These are phyloP conservation scores for Fraxinus cuspidata DNA, from an alignment of 257 asterid species.

Conservation along the genomic window DNA sequence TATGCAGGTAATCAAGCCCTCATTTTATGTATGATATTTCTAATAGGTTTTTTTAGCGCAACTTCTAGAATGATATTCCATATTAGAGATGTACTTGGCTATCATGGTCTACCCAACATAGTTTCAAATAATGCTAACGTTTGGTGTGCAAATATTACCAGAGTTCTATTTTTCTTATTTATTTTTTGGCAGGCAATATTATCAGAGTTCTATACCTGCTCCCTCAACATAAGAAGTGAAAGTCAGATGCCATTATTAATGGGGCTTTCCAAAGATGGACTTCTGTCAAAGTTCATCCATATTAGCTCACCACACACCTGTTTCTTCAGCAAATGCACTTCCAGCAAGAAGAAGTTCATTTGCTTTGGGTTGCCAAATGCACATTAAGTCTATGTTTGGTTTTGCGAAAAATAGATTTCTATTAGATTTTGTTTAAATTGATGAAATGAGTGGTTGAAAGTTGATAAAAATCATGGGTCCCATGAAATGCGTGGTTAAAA, in stretches of 20 bases:
- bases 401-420: no score
- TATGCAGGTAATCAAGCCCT: neutral
- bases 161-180: neutral
- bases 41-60: neutral
- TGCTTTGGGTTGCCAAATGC: neutral
- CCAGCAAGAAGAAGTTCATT: neutral
- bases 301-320: neutral
- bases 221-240: neutral
- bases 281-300: neutral
- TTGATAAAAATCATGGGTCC: no score
- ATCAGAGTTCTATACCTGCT: neutral
- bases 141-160: neutral
- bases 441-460: no score
- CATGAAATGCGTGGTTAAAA: no score
- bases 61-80: neutral
- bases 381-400: neutral
- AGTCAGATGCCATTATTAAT: neutral
- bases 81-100: neutral
- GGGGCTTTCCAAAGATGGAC: neutral
- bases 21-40: no score
- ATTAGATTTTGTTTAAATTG: no score
- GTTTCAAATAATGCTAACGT: neutral
- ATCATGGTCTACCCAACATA: neutral
- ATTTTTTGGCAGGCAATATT: no score
- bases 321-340: neutral